A percentile compares a stretch with the other conserved stretches of the same genome.
These are phyloP conservation scores for Prunus armeniaca DNA, from an alignment of 306 rosid genomes.

Conservation along the genomic window DNA sequence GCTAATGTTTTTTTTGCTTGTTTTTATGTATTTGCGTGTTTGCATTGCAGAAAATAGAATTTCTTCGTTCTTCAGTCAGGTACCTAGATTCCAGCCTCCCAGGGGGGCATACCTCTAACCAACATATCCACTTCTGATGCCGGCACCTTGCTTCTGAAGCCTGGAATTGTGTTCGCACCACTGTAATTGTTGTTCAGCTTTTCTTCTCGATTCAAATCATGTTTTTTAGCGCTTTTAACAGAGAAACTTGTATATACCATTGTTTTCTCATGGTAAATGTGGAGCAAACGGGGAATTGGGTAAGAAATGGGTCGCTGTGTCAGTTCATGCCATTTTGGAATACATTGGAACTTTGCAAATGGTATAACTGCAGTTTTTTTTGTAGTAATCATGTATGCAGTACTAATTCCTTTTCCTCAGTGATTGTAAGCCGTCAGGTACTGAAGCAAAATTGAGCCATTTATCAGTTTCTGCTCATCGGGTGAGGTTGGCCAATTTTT, in stretches of 20 bases:
- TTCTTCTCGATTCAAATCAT: not conserved
- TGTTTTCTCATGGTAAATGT: constrained; percentile 11
- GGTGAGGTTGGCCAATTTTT: not conserved
- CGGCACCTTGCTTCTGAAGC: no score
- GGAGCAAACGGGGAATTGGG: not conserved
- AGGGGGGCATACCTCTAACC: not conserved
- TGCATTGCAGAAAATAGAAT: constrained; percentile 4
- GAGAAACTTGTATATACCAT: constrained; percentile 1
- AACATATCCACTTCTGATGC: not conserved
- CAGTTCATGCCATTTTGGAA: not conserved
- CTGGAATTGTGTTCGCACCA: no score
- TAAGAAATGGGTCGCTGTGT: not conserved
- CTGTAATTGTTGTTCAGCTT: not conserved
- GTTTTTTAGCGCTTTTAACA: not conserved
- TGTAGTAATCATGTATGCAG: not conserved
- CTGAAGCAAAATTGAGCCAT: not conserved
- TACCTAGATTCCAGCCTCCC: not conserved
- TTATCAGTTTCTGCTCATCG: not conserved
- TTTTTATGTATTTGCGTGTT: no score
- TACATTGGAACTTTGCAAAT: constrained; percentile 3
- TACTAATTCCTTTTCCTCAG: not conserved
- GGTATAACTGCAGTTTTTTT: constrained; percentile 15
- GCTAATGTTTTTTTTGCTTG: not conserved
- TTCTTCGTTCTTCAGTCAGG: not conserved
- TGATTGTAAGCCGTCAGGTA: not conserved